phyloP scores from a whole-genome alignment of 306 rosid genomes.

The Citrullus mucosospermus region DNA sequence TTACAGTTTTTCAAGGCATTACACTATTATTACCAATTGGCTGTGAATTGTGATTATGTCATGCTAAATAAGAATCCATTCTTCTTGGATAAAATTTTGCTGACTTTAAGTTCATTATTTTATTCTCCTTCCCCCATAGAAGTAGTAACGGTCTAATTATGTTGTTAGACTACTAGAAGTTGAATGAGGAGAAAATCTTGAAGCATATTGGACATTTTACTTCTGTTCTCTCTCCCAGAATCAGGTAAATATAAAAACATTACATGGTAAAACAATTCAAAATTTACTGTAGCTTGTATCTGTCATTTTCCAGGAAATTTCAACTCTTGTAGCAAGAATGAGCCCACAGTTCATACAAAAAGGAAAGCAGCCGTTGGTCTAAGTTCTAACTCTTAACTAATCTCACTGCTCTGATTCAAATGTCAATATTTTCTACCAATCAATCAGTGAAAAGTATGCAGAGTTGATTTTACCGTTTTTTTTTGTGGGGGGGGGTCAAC shows the following conservation, averaged over 20 bases:
- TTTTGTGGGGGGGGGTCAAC: background rate
- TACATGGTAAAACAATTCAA: background rate
- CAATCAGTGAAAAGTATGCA: background rate
- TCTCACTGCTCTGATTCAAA: background rate
- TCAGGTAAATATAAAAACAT: background rate
- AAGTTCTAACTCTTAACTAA: background rate
- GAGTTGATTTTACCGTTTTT: background rate
- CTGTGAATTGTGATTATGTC: background rate
- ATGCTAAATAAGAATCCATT: background rate
- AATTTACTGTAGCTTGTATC: background rate
- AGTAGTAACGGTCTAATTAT: background rate
- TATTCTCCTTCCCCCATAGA: background rate
- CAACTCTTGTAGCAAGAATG: background rate
- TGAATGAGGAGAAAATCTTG: background rate
- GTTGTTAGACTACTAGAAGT: background rate
- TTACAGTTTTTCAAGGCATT: background rate
- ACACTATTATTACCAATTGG: background rate
- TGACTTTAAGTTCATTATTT: background rate
- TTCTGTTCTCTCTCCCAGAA: background rate
- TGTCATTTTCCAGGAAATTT: background rate
- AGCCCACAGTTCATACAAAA: background rate
- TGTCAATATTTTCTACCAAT: background rate
- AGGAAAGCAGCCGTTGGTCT: background rate
- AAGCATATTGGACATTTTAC: background rate
- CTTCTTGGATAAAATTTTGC: background rate